Base-by-base conservation (phyloP, 2,329 filamentous ascomycete species). In the Hansfordia pulvinata region DNA sequence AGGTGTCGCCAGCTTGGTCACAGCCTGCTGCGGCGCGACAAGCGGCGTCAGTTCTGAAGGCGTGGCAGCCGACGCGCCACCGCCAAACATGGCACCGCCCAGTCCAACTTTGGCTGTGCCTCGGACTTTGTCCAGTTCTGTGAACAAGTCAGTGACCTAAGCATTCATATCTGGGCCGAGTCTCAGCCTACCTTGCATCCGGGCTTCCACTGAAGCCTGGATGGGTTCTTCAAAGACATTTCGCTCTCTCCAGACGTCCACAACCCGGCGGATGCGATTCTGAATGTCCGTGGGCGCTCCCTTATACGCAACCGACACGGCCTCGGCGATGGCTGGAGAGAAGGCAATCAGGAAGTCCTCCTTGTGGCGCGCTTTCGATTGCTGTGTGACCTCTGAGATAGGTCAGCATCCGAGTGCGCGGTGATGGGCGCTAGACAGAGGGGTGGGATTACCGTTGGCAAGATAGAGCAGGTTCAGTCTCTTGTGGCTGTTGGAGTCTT, bases 341-440 rank as follows among this genome's bases (percentile, higher is more conserved):
- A 93, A 96, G 6, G 90, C 88, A 34, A 79, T 68, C 10, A 94
- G 68, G 41, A 98, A 98, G 42, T 98, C 90, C 28, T 86, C 76
- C 53, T 93, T 94, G 35, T 80, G 76, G 19, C 88, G 77, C 25
- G 83, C 88, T 53, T 92, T 93, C 14, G 86, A 93, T 47, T 96
- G 90, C 49, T 98, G 90, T 13, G 84, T 81, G 31, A 98, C 86
- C 63, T 98, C 90, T 90, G 43, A 29, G 32, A 27, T 28, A 24
- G 16, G 11, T 31, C 10, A 19, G 17, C 20, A 10, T 29, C 23
- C 9, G 7, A 8, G 8, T 19, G 11, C 17, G 20, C 14, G 23
- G 16, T 19, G n/a, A 6, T 8, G 25, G 8, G 9, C 11, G 15
- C 12, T 24, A 11, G 17, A 11, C 14, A 20, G 30, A 4, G 14